A percentile compares a stretch with the other conserved stretches of the same genome.
phyloP scores from a whole-genome alignment of 2,329 filamentous ascomycete species.

The Hypoxylon rubiginosum region DNA sequence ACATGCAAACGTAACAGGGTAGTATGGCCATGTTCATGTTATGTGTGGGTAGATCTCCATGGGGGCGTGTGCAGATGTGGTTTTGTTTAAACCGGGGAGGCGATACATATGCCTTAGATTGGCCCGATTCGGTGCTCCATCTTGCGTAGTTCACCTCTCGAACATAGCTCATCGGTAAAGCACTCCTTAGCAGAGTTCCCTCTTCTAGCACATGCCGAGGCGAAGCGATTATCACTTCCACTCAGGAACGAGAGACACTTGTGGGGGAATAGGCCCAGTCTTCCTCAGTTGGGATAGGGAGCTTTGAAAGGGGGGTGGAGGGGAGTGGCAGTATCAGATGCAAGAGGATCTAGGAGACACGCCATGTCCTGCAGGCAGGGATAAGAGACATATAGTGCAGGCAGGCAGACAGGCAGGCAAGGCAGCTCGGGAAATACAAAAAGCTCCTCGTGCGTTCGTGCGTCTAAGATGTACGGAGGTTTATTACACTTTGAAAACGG shows the following conservation, averaged over 20 bases:
- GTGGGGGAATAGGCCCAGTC: constrained; percentile 15
- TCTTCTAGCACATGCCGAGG: constrained; percentile 32
- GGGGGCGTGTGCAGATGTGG: constrained; percentile 35
- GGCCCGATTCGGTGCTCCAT: constrained; percentile 2
- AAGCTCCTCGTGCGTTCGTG: constrained; percentile 14
- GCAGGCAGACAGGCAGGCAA: constrained; percentile 8
- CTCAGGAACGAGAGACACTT: constrained; percentile 30
- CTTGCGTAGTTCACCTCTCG: background rate
- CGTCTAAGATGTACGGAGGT: constrained; percentile 22
- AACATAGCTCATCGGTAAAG: constrained; percentile 6
- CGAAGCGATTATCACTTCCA: constrained; percentile 37
- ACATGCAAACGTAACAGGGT: constrained; percentile 27
- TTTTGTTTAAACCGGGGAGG: constrained; percentile 14
- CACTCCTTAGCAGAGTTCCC: constrained; percentile 1
- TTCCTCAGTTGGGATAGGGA: constrained; percentile 19
- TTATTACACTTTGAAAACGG: constrained; percentile 2
- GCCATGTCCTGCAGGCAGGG: constrained; percentile 31
- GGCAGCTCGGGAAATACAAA: constrained; percentile 29
- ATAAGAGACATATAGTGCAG: constrained; percentile 10
- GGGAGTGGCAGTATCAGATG: constrained; percentile 40
- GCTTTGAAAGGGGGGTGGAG: constrained; percentile 23
- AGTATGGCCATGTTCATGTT: constrained; percentile 34
- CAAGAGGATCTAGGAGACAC: constrained; percentile 39
- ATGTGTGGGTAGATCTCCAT: constrained; percentile 38
- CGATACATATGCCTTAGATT: constrained; percentile 16